Evolutionary conservation across 257 asterid genomes (phyloP).

Genomic region (Euphrasia confusa): DNA sequence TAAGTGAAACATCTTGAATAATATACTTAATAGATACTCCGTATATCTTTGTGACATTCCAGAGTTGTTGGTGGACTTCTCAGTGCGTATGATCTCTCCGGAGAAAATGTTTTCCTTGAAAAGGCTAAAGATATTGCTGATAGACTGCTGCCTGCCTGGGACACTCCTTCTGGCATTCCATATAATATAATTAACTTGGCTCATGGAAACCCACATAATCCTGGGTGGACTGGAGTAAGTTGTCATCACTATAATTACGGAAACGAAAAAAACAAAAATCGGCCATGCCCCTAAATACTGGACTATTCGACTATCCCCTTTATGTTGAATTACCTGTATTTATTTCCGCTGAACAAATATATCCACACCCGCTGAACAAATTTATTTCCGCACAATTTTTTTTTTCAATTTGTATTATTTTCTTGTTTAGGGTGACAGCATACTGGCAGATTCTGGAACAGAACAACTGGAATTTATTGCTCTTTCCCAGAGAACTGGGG

Average conservation of each 20-base stretch:
- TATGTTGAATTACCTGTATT: conserved; percentile 6
- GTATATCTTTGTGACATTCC: conserved; percentile 38
- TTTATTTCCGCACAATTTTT: background rate
- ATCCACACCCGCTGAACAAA: background rate
- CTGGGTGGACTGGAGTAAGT: conserved; percentile 98
- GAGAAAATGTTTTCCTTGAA: conserved; percentile 86
- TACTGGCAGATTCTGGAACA: conserved; percentile 95
- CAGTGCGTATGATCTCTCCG: conserved; percentile 93
- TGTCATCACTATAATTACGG: conserved; percentile 4
- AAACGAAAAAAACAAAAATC: background rate
- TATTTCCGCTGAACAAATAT: conserved; percentile 17
- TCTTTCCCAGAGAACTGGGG: conserved; percentile 93
- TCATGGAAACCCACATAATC: conserved; percentile 90
- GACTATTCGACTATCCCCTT: background rate
- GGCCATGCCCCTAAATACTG: no score
- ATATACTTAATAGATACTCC: conserved; percentile 27
- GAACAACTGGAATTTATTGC: conserved; percentile 99
- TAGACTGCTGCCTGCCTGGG: conserved; percentile 96
- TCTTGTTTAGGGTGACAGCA: conserved; percentile 79
- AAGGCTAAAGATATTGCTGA: conserved; percentile 97
- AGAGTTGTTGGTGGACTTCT: conserved; percentile 99
- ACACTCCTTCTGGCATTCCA: conserved; percentile 92
- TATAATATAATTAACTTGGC: conserved; percentile 85
- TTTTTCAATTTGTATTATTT: conserved; percentile 15
- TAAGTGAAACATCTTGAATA: conserved; percentile 16